A percentile compares a stretch with the other conserved stretches of the same genome.
Conservation (phyloP, 306 rosid genomes). For the Malus fusca region DNA sequence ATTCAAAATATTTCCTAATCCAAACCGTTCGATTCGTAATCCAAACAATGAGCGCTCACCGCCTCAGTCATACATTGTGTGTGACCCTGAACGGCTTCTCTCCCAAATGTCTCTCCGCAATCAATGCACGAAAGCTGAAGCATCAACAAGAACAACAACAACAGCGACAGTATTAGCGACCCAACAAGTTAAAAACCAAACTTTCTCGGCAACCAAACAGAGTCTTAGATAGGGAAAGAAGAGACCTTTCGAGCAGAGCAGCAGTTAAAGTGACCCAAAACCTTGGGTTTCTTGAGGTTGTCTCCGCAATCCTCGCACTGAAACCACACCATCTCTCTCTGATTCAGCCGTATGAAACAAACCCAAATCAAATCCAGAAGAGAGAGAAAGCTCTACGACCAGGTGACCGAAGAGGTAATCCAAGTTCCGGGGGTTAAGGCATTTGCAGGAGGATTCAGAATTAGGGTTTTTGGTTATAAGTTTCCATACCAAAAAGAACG, state of each 20-base stretch:
- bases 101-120: constrained; percentile 71
- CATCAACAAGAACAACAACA: neutral
- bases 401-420: neutral
- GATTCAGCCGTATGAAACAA: neutral
- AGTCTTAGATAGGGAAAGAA: neutral
- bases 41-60: constrained; percentile 33
- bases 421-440: neutral
- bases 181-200: neutral
- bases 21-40: neutral
- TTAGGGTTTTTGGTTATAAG: constrained; percentile 9
- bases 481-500: neutral
- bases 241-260: constrained; percentile 69
- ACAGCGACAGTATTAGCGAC: neutral
- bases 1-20: neutral
- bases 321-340: constrained; percentile 78
- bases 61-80: constrained; percentile 86
- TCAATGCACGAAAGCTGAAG: constrained; percentile 91
- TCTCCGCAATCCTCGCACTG: constrained; percentile 95
- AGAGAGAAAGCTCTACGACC: neutral
- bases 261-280: constrained; percentile 55
- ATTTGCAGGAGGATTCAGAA: neutral
- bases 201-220: constrained; percentile 2
- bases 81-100: constrained; percentile 65
- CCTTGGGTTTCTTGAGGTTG: constrained; percentile 82
- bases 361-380: neutral